Evolutionary conservation across 2,329 filamentous ascomycete genomes (phyloP), one percentile per base, ranked within the genome.

Genomic region (Fusarium oligoseptatum): DNA sequence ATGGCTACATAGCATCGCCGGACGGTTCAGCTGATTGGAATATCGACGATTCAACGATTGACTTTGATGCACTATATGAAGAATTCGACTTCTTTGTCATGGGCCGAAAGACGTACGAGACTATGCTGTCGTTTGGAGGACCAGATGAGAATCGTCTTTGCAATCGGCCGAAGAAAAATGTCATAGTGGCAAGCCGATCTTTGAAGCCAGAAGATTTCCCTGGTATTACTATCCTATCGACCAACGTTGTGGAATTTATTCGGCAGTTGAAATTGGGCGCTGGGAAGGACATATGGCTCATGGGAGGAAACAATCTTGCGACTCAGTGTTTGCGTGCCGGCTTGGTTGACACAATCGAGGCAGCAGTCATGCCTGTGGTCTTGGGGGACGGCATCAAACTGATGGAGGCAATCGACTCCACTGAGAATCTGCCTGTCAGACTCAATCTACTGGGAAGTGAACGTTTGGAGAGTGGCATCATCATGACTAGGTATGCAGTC

Each of bases 31-130:
- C 78, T 11, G 22, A 69, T 36, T 82, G 82, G 80, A 83, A 83
- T 48, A 65, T 80, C 14, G 58, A 80, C 2, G 82, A 83, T 68
- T 9, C 66, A 0, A 74, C 67, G 50, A 82, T 84, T 37, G 79
- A 82, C 60, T 84, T 84, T n/a, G 65, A 70, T 0, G 64, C 75
- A 0, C 77, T 84, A 0, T 82, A 82, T 62, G 70, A 72, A 1
- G 64, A 81, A 8, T 84, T 83, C 60, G 77, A 77, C 41, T 68
- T 60, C 8, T 82, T 82, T 39, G 36, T 84, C 72, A 83, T 84
- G 81, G 82, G 82, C 3, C 81, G 82, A 22, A 82, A 79, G 65
- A 83, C 82, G 0, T 83, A 82, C 64, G 72, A 83, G 20, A 72
- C 73, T 10, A 79, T 83, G 66, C 67, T 48, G 8, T 66, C 69